These are phyloP conservation scores for Eremomyces bilateralis DNA, from an alignment of 495 filamentous ascomycete species.

Conservation along the genomic window DNA sequence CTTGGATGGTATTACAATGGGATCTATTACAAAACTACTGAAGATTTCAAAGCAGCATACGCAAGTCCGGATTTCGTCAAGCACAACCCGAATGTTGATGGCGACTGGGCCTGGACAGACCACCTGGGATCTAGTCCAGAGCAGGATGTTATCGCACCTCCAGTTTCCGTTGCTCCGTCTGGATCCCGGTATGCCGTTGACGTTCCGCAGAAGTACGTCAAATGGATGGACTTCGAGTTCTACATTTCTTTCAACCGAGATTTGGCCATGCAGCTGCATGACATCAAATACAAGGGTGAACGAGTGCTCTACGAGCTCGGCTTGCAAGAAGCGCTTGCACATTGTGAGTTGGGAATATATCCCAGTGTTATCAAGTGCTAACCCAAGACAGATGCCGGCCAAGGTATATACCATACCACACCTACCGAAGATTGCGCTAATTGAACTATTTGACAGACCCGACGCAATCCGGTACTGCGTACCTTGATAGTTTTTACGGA, in stretches of 20 bases:
- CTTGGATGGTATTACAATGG: slow-evolving; percentile 28
- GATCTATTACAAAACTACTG: slow-evolving; percentile 24
- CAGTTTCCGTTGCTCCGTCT: slow-evolving; percentile 16
- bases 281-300: slow-evolving; percentile 12
- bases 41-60: slow-evolving; percentile 25
- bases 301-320: slow-evolving; percentile 9
- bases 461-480: slow-evolving; percentile 6
- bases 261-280: slow-evolving; percentile 8
- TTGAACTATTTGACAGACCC: slow-evolving; percentile 6
- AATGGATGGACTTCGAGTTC: slow-evolving; percentile 9
- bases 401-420: no score
- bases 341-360: no score
- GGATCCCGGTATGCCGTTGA: slow-evolving; percentile 9
- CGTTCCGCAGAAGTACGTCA: slow-evolving; percentile 5
- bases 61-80: slow-evolving; percentile 15
- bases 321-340: slow-evolving; percentile 9
- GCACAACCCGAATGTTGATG: slow-evolving; percentile 11
- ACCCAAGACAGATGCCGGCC: no score
- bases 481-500: slow-evolving; percentile 9
- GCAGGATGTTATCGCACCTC: slow-evolving; percentile 21
- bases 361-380: no score
- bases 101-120: slow-evolving; percentile 21
- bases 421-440: no score
- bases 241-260: slow-evolving; percentile 7
- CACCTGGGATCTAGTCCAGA: slow-evolving; percentile 18